Conservation (phyloP, 2,329 filamentous ascomycete genomes). For the Clonostachys solani region DNA sequence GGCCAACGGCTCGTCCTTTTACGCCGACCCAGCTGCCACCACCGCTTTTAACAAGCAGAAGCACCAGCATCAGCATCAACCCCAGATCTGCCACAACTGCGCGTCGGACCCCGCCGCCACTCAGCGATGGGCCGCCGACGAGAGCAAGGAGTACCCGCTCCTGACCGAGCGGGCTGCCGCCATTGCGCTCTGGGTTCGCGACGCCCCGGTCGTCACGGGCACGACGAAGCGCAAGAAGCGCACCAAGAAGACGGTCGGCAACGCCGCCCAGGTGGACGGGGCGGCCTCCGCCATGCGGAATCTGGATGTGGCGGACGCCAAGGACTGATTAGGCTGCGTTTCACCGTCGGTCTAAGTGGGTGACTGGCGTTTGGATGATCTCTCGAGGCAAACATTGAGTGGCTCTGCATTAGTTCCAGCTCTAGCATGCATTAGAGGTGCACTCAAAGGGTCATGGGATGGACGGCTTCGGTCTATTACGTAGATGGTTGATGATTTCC, state of each 20-base stretch:
- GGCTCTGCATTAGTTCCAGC: too few relatives aligned
- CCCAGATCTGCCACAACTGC: background rate
- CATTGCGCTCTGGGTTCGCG: constrained; percentile 65
- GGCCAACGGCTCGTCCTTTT: background rate
- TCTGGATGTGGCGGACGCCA: too few relatives aligned
- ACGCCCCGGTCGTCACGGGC: constrained; percentile 42
- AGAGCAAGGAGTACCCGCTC: constrained; percentile 65
- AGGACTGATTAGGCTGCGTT: too few relatives aligned
- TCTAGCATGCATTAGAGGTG: too few relatives aligned
- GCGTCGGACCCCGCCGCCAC: background rate
- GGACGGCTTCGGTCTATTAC: too few relatives aligned
- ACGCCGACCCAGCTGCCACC: background rate
- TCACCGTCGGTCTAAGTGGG: too few relatives aligned
- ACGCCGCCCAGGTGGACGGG: too few relatives aligned
- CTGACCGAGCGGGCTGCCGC: constrained; percentile 65
- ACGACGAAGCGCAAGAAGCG: constrained; percentile 32
- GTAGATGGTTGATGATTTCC: too few relatives aligned
- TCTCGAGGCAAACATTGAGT: too few relatives aligned
- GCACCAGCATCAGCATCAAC: background rate
- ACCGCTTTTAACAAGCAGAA: background rate
- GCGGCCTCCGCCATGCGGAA: too few relatives aligned
- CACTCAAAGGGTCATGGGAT: too few relatives aligned
- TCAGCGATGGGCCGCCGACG: constrained; percentile 56
- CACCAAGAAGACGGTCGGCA: constrained; percentile 11
- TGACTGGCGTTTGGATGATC: too few relatives aligned